Evolutionary conservation across 2,329 filamentous ascomycete genomes (phyloP), one percentile per base, ranked within the genome.

Genomic region (Microascus cirrosus): DNA sequence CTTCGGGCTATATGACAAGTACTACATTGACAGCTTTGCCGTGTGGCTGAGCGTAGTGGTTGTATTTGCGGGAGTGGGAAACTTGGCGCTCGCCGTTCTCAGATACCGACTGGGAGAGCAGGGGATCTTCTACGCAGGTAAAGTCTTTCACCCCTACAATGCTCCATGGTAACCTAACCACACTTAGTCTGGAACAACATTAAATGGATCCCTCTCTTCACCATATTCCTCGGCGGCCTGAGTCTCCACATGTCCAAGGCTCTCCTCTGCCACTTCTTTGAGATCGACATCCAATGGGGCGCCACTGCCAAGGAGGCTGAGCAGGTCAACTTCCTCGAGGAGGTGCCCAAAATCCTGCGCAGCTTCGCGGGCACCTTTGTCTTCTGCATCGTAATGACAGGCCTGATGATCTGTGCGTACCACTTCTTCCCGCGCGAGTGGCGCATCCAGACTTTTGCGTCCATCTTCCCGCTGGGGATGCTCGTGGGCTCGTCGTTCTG

Each of bases 21-120:
- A 82, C 71, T 89, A 88, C 68, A 74, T 86, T 68, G 82, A 85
- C 62, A 84, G 80, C 1, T 88, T 82, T 74, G 80, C 79, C 62
- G 81, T 84, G 60, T 85, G 80, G 68, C 76, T 86, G 63, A 76
- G 78, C 13, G 79, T 88, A 62, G 70, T 87, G 56, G 73, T 87
- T 58, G 78, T 89, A 56, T 89, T 88, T 73, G 83, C 80, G 55
- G 76, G 75, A 3, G 69, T 85, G 4, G 83, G 82, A 18, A 85
- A 84, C 65, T 58, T 86, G 55, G 70, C 81, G 15, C 75, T 88
- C 10, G 84, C 83, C 2, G 70, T 84, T 24, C 74, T 86, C 52
- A 79, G 85, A 36, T 86, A 87, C 69, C 77, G 85, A 50, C 75
- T 81, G 36, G 77, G 76, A 53, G 79, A 85, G 64, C 70, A 74